Conservation (phyloP, 148 eudicot species). For the Vaccinium vitisidaea region DNA sequence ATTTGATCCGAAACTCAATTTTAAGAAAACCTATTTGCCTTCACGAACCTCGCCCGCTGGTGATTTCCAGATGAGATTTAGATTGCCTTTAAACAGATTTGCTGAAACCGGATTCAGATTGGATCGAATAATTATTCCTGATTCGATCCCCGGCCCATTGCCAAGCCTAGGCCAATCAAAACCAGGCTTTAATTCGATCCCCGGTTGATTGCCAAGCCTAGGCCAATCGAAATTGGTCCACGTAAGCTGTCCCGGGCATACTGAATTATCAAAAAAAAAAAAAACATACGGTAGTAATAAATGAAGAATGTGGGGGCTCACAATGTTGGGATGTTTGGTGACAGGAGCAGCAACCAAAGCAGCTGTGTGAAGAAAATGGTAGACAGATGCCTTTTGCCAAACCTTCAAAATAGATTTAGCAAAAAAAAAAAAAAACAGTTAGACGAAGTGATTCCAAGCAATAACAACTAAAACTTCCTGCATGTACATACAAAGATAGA, state of each 20-base stretch:
- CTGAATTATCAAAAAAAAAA: neutral
- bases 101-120: too few species aligned
- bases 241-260: neutral
- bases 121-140: too few species aligned
- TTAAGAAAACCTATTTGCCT: too few species aligned
- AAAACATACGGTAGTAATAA: neutral
- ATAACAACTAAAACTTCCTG: too few species aligned
- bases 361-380: slow-evolving; percentile 88
- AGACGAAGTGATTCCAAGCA: neutral
- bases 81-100: too few species aligned
- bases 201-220: neutral
- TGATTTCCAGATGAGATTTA: too few species aligned
- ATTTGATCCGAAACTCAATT: too few species aligned
- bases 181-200: neutral
- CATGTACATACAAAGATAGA: neutral
- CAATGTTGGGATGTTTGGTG: slow-evolving; percentile 65
- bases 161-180: neutral
- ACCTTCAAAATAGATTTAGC: slow-evolving; percentile 43
- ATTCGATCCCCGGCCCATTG: too few species aligned
- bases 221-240: neutral
- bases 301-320: slow-evolving; percentile 29
- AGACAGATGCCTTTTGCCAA: slow-evolving; percentile 90
- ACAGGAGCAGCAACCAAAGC: slow-evolving; percentile 80
- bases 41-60: too few species aligned
- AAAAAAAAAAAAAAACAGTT: neutral